Conservation (phyloP, 176 grass and related monocot species). For the Raddia guianensis region DNA sequence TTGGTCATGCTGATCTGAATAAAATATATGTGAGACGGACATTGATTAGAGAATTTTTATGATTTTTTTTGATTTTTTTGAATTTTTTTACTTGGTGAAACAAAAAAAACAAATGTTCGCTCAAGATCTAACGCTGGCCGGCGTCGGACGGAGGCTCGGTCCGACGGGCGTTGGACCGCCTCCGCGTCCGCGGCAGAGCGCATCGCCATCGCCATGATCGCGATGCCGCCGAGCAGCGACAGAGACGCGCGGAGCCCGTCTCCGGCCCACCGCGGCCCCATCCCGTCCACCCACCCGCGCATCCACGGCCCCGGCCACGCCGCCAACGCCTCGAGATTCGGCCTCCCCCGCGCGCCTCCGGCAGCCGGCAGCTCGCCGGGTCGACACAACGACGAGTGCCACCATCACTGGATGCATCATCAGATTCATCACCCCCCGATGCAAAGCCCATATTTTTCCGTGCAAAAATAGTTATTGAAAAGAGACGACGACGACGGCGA, state of each 20-base stretch:
- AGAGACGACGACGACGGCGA: neutral
- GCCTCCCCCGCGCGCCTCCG: neutral
- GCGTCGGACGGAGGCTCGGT: no score
- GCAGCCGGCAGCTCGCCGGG: neutral
- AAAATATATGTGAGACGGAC: no score
- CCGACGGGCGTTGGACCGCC: no score
- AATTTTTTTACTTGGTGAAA: no score
- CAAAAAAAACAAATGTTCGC: no score
- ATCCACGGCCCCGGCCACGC: neutral
- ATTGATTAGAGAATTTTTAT: no score
- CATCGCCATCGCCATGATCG: neutral
- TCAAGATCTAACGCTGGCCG: no score
- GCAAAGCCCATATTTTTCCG: neutral
- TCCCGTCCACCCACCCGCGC: neutral
- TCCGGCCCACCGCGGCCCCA: neutral
- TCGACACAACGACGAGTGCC: slow-evolving; percentile 21
- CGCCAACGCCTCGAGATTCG: slow-evolving; percentile 27
- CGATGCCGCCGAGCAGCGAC: neutral
- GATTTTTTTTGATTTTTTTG: no score
- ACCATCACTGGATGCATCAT: neutral
- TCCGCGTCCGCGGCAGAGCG: no score
- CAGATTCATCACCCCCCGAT: no score
- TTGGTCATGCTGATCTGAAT: no score
- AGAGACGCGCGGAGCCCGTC: neutral
- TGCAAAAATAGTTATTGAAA: slow-evolving; percentile 6